These are phyloP conservation scores for Claviceps paspali DNA, from an alignment of 2,329 filamentous ascomycete species.

Conservation along the genomic window DNA sequence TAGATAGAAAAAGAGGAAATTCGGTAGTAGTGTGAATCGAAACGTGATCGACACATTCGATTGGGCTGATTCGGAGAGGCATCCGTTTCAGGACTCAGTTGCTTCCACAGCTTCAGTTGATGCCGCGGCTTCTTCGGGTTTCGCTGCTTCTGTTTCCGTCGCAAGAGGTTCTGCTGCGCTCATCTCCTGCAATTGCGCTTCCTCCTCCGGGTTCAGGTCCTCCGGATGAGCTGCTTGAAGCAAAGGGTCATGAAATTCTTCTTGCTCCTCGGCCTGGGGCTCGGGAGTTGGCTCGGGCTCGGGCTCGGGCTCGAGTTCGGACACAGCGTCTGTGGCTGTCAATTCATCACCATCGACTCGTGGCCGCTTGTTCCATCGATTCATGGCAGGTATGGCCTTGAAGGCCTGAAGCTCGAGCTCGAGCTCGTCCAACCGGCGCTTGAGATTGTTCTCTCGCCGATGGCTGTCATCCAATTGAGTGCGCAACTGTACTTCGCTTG, in stretches of 20 bases:
- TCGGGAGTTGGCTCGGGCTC: background rate
- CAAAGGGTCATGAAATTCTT: slow-evolving; percentile 2
- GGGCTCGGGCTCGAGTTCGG: background rate
- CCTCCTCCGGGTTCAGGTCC: background rate
- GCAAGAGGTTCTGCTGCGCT: background rate
- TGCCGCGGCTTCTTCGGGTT: background rate
- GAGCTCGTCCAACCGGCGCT: slow-evolving; percentile 66
- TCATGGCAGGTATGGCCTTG: slow-evolving; percentile 7
- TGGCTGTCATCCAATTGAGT: slow-evolving; percentile 62
- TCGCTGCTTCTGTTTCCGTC: background rate
- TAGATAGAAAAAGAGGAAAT: no score
- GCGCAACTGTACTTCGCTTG: slow-evolving; percentile 31
- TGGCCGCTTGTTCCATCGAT: slow-evolving; percentile 8
- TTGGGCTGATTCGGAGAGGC: no score
- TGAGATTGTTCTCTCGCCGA: slow-evolving; percentile 64
- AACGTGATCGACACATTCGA: no score
- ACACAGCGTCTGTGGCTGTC: background rate
- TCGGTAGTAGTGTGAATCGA: no score
- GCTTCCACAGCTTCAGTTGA: background rate
- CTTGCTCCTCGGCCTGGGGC: background rate
- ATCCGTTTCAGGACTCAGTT: background rate
- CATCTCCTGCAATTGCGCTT: background rate
- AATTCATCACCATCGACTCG: slow-evolving; percentile 4
- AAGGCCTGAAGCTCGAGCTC: slow-evolving; percentile 40
- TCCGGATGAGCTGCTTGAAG: background rate